Evolutionary conservation across 768 basidiomycete genomes (phyloP), one percentile per base, ranked within the genome.

Genomic region (Xerocomellus dryophilus): DNA sequence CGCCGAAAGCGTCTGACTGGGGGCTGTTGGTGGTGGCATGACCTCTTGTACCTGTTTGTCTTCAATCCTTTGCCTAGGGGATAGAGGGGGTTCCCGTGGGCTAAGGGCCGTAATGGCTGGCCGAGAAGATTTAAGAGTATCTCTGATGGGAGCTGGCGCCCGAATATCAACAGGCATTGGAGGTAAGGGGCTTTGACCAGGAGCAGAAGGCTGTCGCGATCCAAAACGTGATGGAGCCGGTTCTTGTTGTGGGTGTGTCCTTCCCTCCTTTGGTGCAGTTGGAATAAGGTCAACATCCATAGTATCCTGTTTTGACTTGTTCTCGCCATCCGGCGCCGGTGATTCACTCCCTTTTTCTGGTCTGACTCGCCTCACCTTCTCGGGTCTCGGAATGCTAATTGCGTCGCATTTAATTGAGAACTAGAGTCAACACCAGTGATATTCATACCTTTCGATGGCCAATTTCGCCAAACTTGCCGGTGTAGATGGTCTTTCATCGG

Each of bases 21-120:
- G 90, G 44, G 77, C 82, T 23, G 74, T 77, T 17, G 90, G 90
- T 5, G 91, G 90, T 12, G 86, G 88, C 89, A 93, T 92, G n/a
- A 39, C 47, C 1, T 76, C 59, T 27, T 75, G 75, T 21, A 64
- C 53, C 34, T 60, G 59, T 43, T 72, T 73, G 35, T 79, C 78
- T 14, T 83, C 82, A 7, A 53, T 45, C 51, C 68, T 68, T 46
- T 73, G 74, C 39, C 74, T 75, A 32, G 78, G 76, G 9, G 75
- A 71, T 46, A 76, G 66, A n/a, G n/a, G n/a, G 10, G 67, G 56
- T 58, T 80, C 74, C 53, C 67, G 73, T 12, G 70, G 57, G 50
- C 54, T 59, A 39, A 63, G 62, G 2, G 58, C 32, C 9, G 60
- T 38, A 42, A 48, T 56, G 14, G 58, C 20, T 42, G 60, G 23